Evolutionary conservation across 805 yeast genomes (phyloP), one percentile per base, ranked within the genome.

Genomic region (Wickerhamomyces ciferrii): DNA sequence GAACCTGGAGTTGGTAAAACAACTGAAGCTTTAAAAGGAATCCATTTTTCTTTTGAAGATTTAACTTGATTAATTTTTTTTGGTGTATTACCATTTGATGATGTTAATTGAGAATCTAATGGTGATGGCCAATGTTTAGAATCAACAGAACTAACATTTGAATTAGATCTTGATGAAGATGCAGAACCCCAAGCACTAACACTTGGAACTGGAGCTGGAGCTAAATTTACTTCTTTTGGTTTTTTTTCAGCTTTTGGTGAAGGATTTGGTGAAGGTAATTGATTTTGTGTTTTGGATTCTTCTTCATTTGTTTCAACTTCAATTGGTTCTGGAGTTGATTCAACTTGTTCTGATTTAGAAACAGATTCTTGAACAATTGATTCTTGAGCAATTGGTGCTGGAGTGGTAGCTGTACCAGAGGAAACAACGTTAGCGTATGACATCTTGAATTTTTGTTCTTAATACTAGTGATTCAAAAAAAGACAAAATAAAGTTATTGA

Each of bases 161-260:
- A 53, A 23, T 53, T 48, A 39, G 60, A 51, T 47, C 59, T 48
- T 29, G 68, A 48, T 14, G 58, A 45, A 27, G 68, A 53, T 17
- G 53, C 54, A 7, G 62, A 54, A 24, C 76, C 77, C 88, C 88
- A 83, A n/a, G 83, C 83, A 54, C 74, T 79, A 37, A 74, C 75
- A 43, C 70, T 66, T 31, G 87, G 87, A 25, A 79, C 71, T 14
- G 87, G 87, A 24, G 87, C 87, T 5, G 87, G 87, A 10, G 83
- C 79, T 25, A 78, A 65, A 32, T 47, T 39, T 2, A 53, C 61
- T 56, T 65, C 48, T 51, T 62, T 49, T 59, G 60, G 44, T 55
- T 46, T 46, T 45, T 59, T 48, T 27, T 53, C 54, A 24, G 53
- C 48, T 37, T 55, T 52, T 48, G 65, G 57, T 45, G 65, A 49